Evolutionary conservation across 306 rosid genomes (phyloP).

Genomic region (Vicia sativa): DNA sequence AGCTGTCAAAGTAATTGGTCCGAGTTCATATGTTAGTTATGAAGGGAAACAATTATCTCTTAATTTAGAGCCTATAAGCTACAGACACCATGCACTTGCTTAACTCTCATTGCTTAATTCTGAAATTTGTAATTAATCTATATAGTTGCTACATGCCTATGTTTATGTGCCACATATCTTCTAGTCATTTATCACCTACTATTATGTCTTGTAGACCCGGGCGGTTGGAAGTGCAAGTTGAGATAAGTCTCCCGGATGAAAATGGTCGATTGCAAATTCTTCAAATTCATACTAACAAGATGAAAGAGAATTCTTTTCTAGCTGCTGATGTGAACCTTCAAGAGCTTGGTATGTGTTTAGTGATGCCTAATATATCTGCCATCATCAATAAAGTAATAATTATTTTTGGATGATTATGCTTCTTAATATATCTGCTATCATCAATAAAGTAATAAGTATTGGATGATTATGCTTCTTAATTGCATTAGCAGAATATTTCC

Average conservation of each 20-base stretch:
- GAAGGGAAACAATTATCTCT: slow-evolving; percentile 16
- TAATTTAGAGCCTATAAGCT: slow-evolving; percentile 22
- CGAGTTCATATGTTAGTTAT: neutral
- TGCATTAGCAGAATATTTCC: slow-evolving; percentile 32
- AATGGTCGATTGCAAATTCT: slow-evolving; percentile 95
- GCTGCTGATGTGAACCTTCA: slow-evolving; percentile 88
- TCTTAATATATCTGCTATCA: slow-evolving; percentile 23
- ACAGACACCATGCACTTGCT: neutral
- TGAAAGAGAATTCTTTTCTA: slow-evolving; percentile 98
- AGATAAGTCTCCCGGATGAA: slow-evolving; percentile 98
- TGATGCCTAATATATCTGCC: slow-evolving; percentile 32
- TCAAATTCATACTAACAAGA: slow-evolving; percentile 94
- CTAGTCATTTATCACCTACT: slow-evolving; percentile 27
- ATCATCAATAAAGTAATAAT: slow-evolving; percentile 24
- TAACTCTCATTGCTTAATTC: neutral
- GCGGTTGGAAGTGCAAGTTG: slow-evolving; percentile 96
- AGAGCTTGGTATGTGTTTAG: slow-evolving; percentile 79
- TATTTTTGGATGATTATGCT: slow-evolving; percentile 1
- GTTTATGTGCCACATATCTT: slow-evolving; percentile 31
- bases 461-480: slow-evolving; percentile 11
- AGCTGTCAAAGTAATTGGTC: neutral
- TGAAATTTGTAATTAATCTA: slow-evolving; percentile 27
- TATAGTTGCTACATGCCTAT: slow-evolving; percentile 37
- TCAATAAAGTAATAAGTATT: slow-evolving; percentile 22
- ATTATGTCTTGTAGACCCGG: slow-evolving; percentile 73